Evolutionary conservation across 805 yeast species (phyloP), one percentile per base, ranked within the genome.

Genomic region (Ogataea minuta): DNA sequence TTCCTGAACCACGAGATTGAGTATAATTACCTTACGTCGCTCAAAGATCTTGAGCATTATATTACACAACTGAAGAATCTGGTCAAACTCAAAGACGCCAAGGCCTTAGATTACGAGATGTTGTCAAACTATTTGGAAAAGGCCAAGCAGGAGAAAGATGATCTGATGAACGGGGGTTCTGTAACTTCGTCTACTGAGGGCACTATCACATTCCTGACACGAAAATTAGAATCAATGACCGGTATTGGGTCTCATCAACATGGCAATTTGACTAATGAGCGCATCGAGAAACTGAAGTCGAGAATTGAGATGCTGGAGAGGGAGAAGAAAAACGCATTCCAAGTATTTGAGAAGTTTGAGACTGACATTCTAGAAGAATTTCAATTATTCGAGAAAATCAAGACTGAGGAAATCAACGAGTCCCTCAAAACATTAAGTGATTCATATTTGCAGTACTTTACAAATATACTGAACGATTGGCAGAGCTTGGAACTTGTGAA

Each of bases 41-140:
- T 93, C 49, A 83, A 85, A 49, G 98, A 93, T 61, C 72, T 93
- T 63, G 88, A 91, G 46, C 90, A 86, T 62, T 93, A 84, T 52
- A 76, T 83, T 31, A 68, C 66, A 34, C 76, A 84, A 15, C 65
- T 84, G 49, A 79, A 79, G 53, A 77, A 73, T 45, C 66, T 91
- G 43, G 75, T 93, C 38, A 89, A 84, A 56, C 71, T 85, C 41
- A 88, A 91, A 49, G 98, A 91, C 55, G 89, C 88, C 57, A 90
- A 90, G 60, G 90, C 86, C 52, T 76, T 91, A 19, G 99, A 91
- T 59, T 81, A 83, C 54, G 97, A 93, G 57, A 95, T 85, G 36
- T 68, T 91, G 30, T 76, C 78, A 27, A 95, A 84, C 39, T 91
- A 91, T 63, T 66, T 89, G 40, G 70, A 72, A 28, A 84, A 86